These are phyloP conservation scores for Tylopilus rubrobrunneus DNA, from an alignment of 768 basidiomycete genomes.

Conservation along the genomic window DNA sequence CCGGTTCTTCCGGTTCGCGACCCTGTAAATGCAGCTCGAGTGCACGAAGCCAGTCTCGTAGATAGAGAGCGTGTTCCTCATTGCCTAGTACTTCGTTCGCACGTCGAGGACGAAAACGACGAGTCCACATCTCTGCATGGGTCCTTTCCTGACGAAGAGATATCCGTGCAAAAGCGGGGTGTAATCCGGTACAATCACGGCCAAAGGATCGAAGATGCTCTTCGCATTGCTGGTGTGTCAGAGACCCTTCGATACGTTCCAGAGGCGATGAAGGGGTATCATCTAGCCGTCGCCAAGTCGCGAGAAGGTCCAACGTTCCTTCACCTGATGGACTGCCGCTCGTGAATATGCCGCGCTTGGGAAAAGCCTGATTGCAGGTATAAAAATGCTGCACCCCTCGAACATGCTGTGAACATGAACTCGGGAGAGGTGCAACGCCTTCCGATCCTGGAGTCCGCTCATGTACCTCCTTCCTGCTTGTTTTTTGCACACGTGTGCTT, in stretches of 20 bases:
- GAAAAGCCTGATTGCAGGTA: constrained; percentile 8
- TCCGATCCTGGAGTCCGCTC: constrained; percentile 2
- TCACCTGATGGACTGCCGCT: constrained; percentile 2
- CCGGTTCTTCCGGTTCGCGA: constrained; percentile 5
- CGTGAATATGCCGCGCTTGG: constrained; percentile 7
- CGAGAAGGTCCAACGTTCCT: constrained; percentile 20
- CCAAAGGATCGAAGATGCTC: constrained; percentile 11
- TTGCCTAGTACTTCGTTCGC: constrained; percentile 81
- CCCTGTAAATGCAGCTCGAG: constrained; percentile 51
- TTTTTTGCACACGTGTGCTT: too few relatives aligned
- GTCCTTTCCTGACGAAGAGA: constrained; percentile 16
- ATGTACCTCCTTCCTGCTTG: constrained; percentile 2
- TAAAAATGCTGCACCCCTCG: constrained; percentile 52
- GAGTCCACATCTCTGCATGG: constrained; percentile 55
- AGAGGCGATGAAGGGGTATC: neutral
- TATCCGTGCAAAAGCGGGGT: constrained; percentile 51
- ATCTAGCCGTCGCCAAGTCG: neutral
- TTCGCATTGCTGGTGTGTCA: constrained; percentile 16
- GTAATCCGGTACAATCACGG: constrained; percentile 25
- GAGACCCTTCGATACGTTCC: neutral
- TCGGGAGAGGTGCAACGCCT: constrained; percentile 44
- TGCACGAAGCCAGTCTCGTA: constrained; percentile 78
- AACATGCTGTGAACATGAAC: constrained; percentile 52
- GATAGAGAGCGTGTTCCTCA: constrained; percentile 60
- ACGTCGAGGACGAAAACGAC: constrained; percentile 69